These are phyloP conservation scores for Collybia sordida DNA, from an alignment of 768 basidiomycete genomes.

Conservation along the genomic window DNA sequence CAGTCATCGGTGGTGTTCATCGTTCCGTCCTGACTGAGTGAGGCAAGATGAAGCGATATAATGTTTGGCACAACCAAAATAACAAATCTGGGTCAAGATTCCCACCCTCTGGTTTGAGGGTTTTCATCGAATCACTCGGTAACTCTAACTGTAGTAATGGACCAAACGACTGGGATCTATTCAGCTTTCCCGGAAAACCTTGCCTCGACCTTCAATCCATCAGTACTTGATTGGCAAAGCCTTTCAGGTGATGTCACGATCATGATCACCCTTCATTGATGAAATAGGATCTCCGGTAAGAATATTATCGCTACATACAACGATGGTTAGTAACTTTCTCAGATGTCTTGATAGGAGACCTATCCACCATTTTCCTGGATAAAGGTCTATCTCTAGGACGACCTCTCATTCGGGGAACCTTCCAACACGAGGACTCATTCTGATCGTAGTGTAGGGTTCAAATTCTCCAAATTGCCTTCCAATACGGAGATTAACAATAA, in stretches of 20 bases:
- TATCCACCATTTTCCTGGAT: too few species aligned
- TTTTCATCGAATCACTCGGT: too few species aligned
- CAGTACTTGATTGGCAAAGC: neutral
- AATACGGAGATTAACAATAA: slow-evolving; percentile 13
- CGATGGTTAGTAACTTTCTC: too few species aligned
- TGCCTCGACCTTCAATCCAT: neutral
- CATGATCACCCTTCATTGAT: too few species aligned
- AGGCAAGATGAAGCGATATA: neutral
- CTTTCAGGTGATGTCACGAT: neutral
- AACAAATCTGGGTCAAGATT: too few species aligned
- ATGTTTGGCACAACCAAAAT: too few species aligned
- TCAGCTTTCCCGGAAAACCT: neutral
- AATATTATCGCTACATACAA: too few species aligned
- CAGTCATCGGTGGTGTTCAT: slow-evolving; percentile 14
- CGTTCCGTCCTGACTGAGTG: slow-evolving; percentile 1
- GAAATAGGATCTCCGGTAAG: too few species aligned
- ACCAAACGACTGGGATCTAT: too few species aligned
- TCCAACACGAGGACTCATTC: slow-evolving; percentile 4
- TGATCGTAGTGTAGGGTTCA: neutral
- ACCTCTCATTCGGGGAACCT: neutral
- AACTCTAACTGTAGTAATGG: too few species aligned
- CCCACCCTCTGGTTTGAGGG: too few species aligned
- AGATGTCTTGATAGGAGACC: too few species aligned
- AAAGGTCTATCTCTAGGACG: neutral
- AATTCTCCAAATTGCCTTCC: slow-evolving; percentile 6